Conservation (phyloP, 306 rosid genomes). For the Ceratonia siliqua region DNA sequence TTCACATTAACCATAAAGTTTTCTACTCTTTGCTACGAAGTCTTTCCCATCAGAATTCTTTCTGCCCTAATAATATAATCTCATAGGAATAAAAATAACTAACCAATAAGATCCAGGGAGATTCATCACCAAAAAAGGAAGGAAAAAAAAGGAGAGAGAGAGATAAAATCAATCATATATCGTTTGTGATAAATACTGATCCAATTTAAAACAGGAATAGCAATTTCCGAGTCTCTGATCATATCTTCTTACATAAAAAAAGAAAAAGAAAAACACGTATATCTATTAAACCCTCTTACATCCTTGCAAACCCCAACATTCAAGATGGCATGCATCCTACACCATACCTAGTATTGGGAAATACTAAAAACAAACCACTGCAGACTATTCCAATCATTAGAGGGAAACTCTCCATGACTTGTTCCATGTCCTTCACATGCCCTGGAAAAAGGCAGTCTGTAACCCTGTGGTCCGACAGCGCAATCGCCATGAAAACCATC, state of each 20-base stretch:
- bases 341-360: conserved; percentile 57
- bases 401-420: conserved; percentile 67
- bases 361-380: conserved; percentile 58
- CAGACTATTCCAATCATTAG: conserved; percentile 61
- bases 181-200: neutral
- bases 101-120: too few species aligned
- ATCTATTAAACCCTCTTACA: conserved; percentile 35
- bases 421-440: conserved; percentile 57
- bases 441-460: conserved; percentile 54
- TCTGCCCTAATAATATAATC: neutral
- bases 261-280: too few species aligned
- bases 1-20: neutral
- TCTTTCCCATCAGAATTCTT: neutral
- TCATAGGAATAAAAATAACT: neutral
- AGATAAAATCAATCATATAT: neutral
- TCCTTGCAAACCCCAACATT: neutral
- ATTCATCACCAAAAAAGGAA: neutral
- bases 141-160: neutral
- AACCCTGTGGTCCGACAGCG: conserved; percentile 56
- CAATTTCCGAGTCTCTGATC: neutral
- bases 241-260: conserved; percentile 29
- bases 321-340: conserved; percentile 54
- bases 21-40: neutral
- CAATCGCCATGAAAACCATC: conserved; percentile 63
- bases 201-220: neutral